Percentiles rank a stretch among this genome's conserved stretches.
These are phyloP conservation scores for Aquanectria penicillioides DNA, from an alignment of 2,329 filamentous ascomycete genomes.

Conservation along the genomic window DNA sequence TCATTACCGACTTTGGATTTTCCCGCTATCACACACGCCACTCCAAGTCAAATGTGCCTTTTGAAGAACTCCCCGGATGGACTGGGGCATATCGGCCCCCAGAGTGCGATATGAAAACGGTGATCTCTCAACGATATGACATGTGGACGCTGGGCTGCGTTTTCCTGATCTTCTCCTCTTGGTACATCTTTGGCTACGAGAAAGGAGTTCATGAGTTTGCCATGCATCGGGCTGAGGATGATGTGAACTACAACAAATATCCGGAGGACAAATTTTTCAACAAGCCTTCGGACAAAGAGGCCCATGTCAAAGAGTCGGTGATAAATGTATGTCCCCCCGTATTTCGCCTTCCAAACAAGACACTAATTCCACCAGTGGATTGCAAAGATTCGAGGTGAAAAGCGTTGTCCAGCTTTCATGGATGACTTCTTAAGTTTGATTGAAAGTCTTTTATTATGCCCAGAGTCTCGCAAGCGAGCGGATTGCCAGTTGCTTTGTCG, in stretches of 20 bases:
- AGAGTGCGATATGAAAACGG: neutral
- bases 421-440: too few species aligned
- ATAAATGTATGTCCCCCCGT: neutral
- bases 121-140: slow-evolving; percentile 11
- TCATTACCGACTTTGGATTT: slow-evolving; percentile 21
- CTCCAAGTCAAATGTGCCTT: slow-evolving; percentile 1
- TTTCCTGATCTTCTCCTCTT: slow-evolving; percentile 13
- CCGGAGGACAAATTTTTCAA: slow-evolving; percentile 7
- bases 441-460: too few species aligned
- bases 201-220: neutral
- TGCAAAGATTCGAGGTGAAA: too few species aligned
- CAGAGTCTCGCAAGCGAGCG: too few species aligned
- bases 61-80: neutral
- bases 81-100: slow-evolving; percentile 9
- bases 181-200: slow-evolving; percentile 6
- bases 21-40: slow-evolving; percentile 3
- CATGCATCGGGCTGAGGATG: neutral
- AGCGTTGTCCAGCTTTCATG: too few species aligned
- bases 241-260: neutral
- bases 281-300: neutral
- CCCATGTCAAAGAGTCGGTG: neutral
- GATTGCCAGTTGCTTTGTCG: too few species aligned
- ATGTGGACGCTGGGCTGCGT: slow-evolving; percentile 18
- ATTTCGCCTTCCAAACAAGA: too few species aligned
- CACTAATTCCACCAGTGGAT: too few species aligned